Base-by-base conservation (phyloP, 257 asterid genomes). In the Nemophila menziesii region DNA sequence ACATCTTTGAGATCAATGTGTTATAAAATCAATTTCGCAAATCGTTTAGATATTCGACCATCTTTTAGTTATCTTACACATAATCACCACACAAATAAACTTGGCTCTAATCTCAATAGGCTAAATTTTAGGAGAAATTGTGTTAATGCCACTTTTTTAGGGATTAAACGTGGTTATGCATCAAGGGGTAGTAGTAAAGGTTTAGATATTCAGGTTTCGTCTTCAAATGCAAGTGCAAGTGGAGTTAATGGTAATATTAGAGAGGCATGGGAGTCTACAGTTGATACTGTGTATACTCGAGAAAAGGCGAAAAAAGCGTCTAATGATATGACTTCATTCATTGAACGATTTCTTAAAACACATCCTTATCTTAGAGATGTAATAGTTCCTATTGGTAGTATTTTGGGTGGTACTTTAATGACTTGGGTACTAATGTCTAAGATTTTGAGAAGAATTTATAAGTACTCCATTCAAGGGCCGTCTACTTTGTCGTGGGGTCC, bases 341-440 rank as follows among this genome's bases (percentile, higher is more conserved):
- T 80, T 56, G 86, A 84, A 18, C 80, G 72, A 36, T 61, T 59
- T 68, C 61, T 89, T 14, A 92, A 89, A 45, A 24, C 78, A 10
- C 61, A 89, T 60, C 96, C 94, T 20, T 81, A 76, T 51, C 85
- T 84, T 43, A 70, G 74, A 63, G 95, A 89, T 52, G 93, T 80
- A 40, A 61, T 89, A 58, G 90, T 79, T 26, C 98, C 98, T 0
- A 77, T 67, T 49, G 72, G 80, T 42, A 78, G 85, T 43, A 84
- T 94, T 54, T 50, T 84, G 56, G 45, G 27, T 14, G 92, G 80
- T 36, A 68, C 83, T 2, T 43, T 84, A 39, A 22, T 89, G 60
- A 93, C 82, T 0, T 89, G 98, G 96, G 58, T 81, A 5, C 73
- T 81, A 50, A 27, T 89, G 78, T 94, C 98, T 11, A 62, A 77